These are phyloP conservation scores for Craterostigma plantagineum DNA, from an alignment of 257 asterid genomes.

Conservation along the genomic window DNA sequence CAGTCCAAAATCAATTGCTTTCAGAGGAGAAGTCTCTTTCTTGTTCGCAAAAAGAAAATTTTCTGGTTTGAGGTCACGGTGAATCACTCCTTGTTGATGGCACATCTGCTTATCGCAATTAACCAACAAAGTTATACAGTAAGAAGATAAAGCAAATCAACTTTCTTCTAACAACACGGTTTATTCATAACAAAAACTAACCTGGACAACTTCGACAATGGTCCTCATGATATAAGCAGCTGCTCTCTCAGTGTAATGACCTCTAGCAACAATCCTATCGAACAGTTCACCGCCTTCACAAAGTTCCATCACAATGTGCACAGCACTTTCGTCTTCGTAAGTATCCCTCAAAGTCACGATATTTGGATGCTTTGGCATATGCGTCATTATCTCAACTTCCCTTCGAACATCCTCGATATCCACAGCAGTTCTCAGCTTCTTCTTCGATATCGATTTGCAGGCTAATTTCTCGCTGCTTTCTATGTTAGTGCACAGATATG, in stretches of 20 bases:
- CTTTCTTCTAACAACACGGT: not conserved
- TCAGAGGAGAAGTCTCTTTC: conserved; percentile 43
- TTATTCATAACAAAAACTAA: conserved; percentile 8
- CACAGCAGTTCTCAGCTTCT: conserved; percentile 53
- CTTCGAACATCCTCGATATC: conserved; percentile 65
- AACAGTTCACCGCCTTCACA: conserved; percentile 72
- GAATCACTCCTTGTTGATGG: conserved; percentile 65
- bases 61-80: conserved; percentile 71
- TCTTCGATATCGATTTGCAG: conserved; percentile 55
- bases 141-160: conserved; percentile 2
- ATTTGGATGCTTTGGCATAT: conserved; percentile 52
- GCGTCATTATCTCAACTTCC: conserved; percentile 68
- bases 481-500: conserved; percentile 38
- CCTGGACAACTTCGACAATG: conserved; percentile 63
- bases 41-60: conserved; percentile 51
- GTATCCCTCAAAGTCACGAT: conserved; percentile 43
- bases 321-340: conserved; percentile 46
- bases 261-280: conserved; percentile 58
- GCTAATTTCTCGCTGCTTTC: conserved; percentile 39
- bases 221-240: conserved; percentile 51
- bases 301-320: conserved; percentile 59
- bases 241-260: conserved; percentile 64
- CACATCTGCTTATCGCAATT: conserved; percentile 29
- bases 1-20: conserved; percentile 62
- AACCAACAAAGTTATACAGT: not conserved